Base-by-base conservation (phyloP, 345 rosid species). In the Cochlearia excelsa region DNA sequence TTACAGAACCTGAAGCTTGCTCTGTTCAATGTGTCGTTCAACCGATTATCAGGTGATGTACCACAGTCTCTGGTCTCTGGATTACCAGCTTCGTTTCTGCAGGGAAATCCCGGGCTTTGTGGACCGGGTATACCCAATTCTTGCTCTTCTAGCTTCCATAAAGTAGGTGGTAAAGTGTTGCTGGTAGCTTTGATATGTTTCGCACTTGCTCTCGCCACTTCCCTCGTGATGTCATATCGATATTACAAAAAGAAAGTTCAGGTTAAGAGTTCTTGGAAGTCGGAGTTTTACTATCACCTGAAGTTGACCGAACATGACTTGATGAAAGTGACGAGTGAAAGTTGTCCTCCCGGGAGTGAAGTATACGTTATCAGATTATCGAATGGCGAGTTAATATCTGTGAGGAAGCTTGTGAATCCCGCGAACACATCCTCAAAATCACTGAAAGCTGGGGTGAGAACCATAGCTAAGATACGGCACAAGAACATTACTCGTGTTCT, bases 1-100 rank as follows among this genome's bases (percentile, higher is more conserved):
- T 82, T 92, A 8, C 87, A 88, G 51, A 83, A 84, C 70, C 74
- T 86, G 79, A 86, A 86, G 80, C 95, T 92, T 52, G 98, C 96
- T 38, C 93, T 88, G 51, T 84, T 92, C 75, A 92, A 92, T 58
- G 90, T 84, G 7, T 92, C 98, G 2, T 86, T 70, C 71, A 86
- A 92, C 68, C 79, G 53, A 28, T 79, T 92, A 38, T 84, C 95
- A 4, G 98, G 97, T 30, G 76, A 66, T 27, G 94, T 86, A 39
- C 82, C 98, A 54, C 74, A 44, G 46, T 76, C 88, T 45, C 79
- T 91, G 31, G 79, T 91, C 59, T 80, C 90, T 1, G 98, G 98
- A 26, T 84, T 88, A 53, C 98, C 96, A 3, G 98, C 95, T 69
- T 91, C 98, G 4, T 88, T 74, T 64, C 70, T 91, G 59, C 86